Percentiles rank a stretch among this genome's conserved stretches.
phyloP scores from a whole-genome alignment of 139 green algal species.

The Chlamydomonas applanata region DNA sequence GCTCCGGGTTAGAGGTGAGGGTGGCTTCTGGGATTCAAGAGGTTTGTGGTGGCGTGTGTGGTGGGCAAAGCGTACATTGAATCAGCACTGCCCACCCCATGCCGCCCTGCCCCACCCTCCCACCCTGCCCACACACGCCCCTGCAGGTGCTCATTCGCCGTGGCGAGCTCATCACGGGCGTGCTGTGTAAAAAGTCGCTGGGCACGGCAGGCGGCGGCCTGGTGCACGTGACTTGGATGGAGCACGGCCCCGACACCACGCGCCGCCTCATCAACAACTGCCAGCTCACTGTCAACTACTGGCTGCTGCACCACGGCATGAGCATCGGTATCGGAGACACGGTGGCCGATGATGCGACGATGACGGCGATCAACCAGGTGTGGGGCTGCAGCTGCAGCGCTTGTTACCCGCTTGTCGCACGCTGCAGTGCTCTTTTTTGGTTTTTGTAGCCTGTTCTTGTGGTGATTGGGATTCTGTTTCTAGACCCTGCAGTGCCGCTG shows the following conservation, averaged over 20 bases:
- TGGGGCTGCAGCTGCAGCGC: too few species aligned
- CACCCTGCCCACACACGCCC: not conserved
- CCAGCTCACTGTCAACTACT: slow-evolving; percentile 89
- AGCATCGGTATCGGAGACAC: slow-evolving; percentile 97
- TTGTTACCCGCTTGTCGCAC: too few species aligned
- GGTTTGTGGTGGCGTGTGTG: too few species aligned
- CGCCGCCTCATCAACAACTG: slow-evolving; percentile 68
- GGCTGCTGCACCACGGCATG: slow-evolving; percentile 92
- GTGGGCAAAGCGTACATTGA: not conserved
- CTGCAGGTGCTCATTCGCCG: slow-evolving; percentile 87
- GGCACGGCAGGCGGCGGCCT: slow-evolving; percentile 79
- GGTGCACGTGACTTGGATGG: slow-evolving; percentile 94
- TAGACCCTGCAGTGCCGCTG: too few species aligned
- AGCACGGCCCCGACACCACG: slow-evolving; percentile 88
- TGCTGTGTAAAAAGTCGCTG: slow-evolving; percentile 96
- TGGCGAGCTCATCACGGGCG: slow-evolving; percentile 79
- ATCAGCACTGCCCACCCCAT: not conserved
- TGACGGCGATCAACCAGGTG: slow-evolving; percentile 80
- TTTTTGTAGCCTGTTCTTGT: too few species aligned
- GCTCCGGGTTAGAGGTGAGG: too few species aligned
- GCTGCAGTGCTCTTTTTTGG: too few species aligned
- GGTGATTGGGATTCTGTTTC: too few species aligned
- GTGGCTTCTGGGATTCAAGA: too few species aligned
- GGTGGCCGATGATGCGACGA: slow-evolving; percentile 90
- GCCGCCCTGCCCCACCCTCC: not conserved